Evolutionary conservation across 768 basidiomycete genomes (phyloP).

Genomic region (Lactarius hengduanensis): DNA sequence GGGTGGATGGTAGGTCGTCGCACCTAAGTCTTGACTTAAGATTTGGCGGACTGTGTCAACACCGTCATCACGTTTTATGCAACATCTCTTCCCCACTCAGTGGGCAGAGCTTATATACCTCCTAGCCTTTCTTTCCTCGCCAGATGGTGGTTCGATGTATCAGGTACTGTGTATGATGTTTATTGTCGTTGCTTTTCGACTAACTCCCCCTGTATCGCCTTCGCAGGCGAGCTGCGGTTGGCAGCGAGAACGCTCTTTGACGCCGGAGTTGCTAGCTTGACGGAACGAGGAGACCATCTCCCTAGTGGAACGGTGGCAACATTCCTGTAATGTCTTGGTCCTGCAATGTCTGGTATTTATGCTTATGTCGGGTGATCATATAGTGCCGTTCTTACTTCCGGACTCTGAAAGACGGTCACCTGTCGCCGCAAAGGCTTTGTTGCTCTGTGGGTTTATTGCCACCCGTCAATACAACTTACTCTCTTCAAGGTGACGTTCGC

Average conservation of each 20-base stretch:
- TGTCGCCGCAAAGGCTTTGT: constrained; percentile 66
- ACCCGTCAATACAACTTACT: constrained; percentile 76
- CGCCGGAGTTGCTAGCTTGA: constrained; percentile 61
- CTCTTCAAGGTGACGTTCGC: constrained; percentile 54
- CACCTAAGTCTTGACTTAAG: constrained; percentile 39
- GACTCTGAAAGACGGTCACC: constrained; percentile 57
- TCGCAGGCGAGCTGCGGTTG: constrained; percentile 67
- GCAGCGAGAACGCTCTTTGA: constrained; percentile 80
- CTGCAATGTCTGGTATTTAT: constrained; percentile 15
- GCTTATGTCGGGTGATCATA: constrained; percentile 9
- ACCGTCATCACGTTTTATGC: constrained; percentile 81
- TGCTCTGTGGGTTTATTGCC: constrained; percentile 81
- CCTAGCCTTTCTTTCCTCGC: constrained; percentile 77
- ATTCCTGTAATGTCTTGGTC: constrained; percentile 47
- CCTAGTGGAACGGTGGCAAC: constrained; percentile 63
- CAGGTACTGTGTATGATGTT: constrained; percentile 46
- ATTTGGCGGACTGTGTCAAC: constrained; percentile 64
- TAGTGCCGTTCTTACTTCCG: constrained; percentile 64
- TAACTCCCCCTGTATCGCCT: constrained; percentile 11
- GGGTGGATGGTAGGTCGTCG: not conserved
- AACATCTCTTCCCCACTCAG: constrained; percentile 58
- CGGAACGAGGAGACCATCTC: constrained; percentile 66
- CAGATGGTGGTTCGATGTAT: constrained; percentile 70
- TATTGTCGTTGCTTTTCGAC: not conserved
- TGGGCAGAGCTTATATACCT: constrained; percentile 59